Evolutionary conservation across 352 stramenopile species (phyloP).

Genomic region (Globisporangium irregulare): DNA sequence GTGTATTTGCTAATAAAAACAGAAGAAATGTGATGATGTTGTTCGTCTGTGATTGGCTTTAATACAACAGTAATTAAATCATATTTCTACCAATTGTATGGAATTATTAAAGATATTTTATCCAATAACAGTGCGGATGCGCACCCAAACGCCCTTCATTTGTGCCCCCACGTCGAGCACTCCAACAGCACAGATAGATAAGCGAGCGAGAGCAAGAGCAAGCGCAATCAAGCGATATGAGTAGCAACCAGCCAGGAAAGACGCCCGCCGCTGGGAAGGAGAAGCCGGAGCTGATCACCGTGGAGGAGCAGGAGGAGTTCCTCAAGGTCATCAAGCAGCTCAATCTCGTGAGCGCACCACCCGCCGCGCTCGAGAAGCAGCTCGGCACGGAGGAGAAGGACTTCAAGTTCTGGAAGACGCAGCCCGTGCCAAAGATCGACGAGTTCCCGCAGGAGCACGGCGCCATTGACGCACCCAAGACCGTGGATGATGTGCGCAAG

Average conservation of each 20-base stretch:
- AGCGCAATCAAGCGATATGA: neutral
- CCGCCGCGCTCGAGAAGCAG: conserved; percentile 16
- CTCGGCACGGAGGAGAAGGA: conserved; percentile 29
- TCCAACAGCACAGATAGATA: neutral
- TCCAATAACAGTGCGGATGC: neutral
- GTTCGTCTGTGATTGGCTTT: neutral
- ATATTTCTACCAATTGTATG: neutral
- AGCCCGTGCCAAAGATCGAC: conserved; percentile 78
- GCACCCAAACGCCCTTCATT: neutral
- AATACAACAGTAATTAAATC: neutral
- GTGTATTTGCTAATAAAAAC: conserved; percentile 9
- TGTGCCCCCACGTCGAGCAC: neutral
- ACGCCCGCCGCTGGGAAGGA: conserved; percentile 2
- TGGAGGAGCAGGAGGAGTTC: conserved; percentile 74
- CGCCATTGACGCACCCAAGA: conserved; percentile 93
- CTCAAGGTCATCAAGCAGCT: conserved; percentile 59
- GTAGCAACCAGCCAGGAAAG: neutral
- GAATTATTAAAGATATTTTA: neutral
- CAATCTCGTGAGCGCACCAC: conserved; percentile 32
- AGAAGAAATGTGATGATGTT: neutral
- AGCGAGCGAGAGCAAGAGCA: neutral
- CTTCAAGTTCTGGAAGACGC: conserved; percentile 91
- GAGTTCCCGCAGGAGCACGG: conserved; percentile 76
- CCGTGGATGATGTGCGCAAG: conserved; percentile 82
- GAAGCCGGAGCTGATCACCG: conserved; percentile 35